Base-by-base conservation (phyloP, 2,329 filamentous ascomycete genomes). In the Purpureocillium takamizusanense region DNA sequence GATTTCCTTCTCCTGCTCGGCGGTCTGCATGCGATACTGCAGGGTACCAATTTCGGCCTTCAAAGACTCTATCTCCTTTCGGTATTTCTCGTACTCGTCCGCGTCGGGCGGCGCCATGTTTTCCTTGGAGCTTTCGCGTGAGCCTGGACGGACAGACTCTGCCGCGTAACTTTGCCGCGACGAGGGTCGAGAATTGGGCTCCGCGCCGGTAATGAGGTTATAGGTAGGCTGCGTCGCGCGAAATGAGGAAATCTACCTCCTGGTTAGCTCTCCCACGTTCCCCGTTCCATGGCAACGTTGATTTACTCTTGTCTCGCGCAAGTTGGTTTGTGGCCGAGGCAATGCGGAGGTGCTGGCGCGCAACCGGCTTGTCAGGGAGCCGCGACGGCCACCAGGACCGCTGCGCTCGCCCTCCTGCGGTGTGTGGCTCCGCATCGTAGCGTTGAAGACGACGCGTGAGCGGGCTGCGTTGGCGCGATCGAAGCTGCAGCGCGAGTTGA, bases 31-130 rank as follows among this genome's bases (percentile, higher is more conserved):
- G 42, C 90, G 86, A 63, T 95, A 98, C 44, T 81, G 82, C 36
- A 95, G 67, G 0, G 87, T 86, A 44, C 89, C 92, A 31, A 97
- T 70, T 60, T 95, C 87, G 2, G 90, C 86, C 54, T 90, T 89
- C 18, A 97, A 71, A 46, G 89, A 83, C 53, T 97, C 89, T 42
- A 73, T 75, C 28, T 66, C 66, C 39, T 64, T 70, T 35, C 69
- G 66, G 53, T 74, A 75, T 33, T 65, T 69, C 52, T 79, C 75
- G 52, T 77, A 76, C 39, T 72, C 67, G 42, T 76, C 70, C n/a
- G 69, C 68, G 42, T 78, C 75, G 1, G 71, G 64, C 0, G 76
- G 75, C 25, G 73, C 70, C 48, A 73, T 64, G 51, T 78, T 79
- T 52, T 75, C 76, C 51, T 75, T 78, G 44, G 62, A 74, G 52